phyloP scores from a whole-genome alignment of 257 asterid genomes.

The Plantago elongata region DNA sequence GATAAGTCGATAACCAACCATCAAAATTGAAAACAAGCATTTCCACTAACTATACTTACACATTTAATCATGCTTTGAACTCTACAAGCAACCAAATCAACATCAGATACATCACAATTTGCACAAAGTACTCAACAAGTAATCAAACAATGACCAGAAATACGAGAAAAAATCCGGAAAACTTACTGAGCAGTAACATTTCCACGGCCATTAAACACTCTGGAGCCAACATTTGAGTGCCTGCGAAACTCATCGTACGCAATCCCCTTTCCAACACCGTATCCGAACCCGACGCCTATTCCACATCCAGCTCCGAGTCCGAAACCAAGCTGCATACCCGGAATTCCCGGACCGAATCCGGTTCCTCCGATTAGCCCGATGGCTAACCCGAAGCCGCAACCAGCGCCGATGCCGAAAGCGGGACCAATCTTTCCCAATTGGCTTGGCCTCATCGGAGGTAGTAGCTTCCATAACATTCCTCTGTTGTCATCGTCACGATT shows the following conservation, averaged over 20 bases:
- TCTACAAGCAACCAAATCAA: too few species aligned
- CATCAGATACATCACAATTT: too few species aligned
- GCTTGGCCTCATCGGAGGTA: constrained; percentile 54
- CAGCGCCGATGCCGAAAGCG: constrained; percentile 78
- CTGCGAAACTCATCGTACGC: constrained; percentile 57
- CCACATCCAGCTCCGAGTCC: constrained; percentile 94
- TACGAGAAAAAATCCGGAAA: not conserved
- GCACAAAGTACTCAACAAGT: too few species aligned
- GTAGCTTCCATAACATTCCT: constrained; percentile 78
- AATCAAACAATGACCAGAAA: not conserved
- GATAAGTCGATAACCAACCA: too few species aligned
- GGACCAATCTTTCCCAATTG: constrained; percentile 78
- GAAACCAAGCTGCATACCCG: constrained; percentile 72
- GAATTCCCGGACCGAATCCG: constrained; percentile 77
- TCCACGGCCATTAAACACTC: constrained; percentile 26
- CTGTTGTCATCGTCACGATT: constrained; percentile 43
- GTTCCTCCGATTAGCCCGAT: constrained; percentile 78
- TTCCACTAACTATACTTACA: too few species aligned
- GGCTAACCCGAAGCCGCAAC: constrained; percentile 82
- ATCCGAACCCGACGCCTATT: constrained; percentile 81
- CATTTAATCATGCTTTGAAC: too few species aligned
- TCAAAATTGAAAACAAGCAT: too few species aligned
- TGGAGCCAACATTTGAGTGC: constrained; percentile 50
- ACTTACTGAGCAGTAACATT: constrained; percentile 47
- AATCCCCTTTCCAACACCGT: constrained; percentile 74